Conservation (phyloP, 2,329 filamentous ascomycete species). For the Fusarium clavum region DNA sequence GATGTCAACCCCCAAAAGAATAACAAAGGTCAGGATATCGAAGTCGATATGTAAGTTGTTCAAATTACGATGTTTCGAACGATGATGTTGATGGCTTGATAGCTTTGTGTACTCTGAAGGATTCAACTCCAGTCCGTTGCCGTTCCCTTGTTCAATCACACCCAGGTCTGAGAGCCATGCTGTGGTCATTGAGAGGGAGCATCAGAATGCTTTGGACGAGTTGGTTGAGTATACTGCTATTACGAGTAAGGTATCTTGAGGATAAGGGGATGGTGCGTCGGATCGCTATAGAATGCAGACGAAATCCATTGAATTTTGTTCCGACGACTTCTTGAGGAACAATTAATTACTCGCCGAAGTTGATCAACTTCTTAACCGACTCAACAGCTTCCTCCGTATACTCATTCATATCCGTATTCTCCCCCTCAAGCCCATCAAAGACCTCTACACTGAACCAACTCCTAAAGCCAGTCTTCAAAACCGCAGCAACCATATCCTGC, state of each 20-base stretch:
- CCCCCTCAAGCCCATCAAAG: slow-evolving; percentile 62
- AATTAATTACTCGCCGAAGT: neutral
- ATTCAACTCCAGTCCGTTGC: slow-evolving; percentile 56
- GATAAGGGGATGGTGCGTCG: too few species aligned
- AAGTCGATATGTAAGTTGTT: slow-evolving; percentile 55
- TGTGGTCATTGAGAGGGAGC: slow-evolving; percentile 50
- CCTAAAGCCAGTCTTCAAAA: slow-evolving; percentile 74
- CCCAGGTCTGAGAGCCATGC: slow-evolving; percentile 50
- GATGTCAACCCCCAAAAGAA: slow-evolving; percentile 51
- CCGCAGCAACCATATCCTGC: slow-evolving; percentile 71
- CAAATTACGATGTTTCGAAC: too few species aligned
- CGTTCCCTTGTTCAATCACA: slow-evolving; percentile 55
- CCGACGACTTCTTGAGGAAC: too few species aligned
- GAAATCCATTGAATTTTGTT: too few species aligned
- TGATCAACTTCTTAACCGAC: slow-evolving; percentile 23
- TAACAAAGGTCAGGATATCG: slow-evolving; percentile 47
- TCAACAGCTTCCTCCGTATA: slow-evolving; percentile 22
- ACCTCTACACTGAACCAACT: slow-evolving; percentile 77
- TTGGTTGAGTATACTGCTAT: slow-evolving; percentile 46
- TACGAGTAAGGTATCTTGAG: slow-evolving; percentile 39
- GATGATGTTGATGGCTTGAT: neutral
- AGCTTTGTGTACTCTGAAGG: slow-evolving; percentile 58
- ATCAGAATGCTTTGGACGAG: slow-evolving; percentile 38
- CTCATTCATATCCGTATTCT: slow-evolving; percentile 16
- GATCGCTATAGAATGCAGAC: too few species aligned